Evolutionary conservation across 2,329 filamentous ascomycete species (phyloP).

Genomic region (Neonectria faginata): DNA sequence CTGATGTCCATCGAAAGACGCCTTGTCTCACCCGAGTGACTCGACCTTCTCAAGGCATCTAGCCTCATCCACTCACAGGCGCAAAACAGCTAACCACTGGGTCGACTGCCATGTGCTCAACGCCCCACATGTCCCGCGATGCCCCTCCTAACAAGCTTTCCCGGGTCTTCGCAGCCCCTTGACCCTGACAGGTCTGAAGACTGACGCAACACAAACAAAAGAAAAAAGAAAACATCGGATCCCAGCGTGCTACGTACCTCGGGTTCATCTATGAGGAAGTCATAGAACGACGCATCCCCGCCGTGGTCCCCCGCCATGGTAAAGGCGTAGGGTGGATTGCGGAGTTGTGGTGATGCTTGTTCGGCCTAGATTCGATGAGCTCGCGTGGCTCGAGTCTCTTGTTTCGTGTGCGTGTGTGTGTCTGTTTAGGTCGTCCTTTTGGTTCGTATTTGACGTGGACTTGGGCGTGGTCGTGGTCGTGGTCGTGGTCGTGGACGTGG

Average conservation of each 20-base stretch:
- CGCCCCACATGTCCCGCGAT: conserved; percentile 18
- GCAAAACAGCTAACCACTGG: conserved; percentile 22
- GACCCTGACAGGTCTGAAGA: conserved; percentile 12
- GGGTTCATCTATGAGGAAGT: conserved; percentile 46
- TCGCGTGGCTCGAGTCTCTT: conserved; percentile 13
- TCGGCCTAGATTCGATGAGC: conserved; percentile 3
- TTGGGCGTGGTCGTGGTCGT: neutral
- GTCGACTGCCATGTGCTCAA: conserved; percentile 23
- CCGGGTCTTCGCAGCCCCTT: neutral
- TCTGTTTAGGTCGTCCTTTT: conserved; percentile 11
- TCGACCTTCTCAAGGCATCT: neutral
- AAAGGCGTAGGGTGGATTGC: conserved; percentile 6
- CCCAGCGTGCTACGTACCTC: conserved; percentile 39
- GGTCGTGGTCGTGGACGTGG: conserved; percentile 8
- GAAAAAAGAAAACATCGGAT: conserved; percentile 5
- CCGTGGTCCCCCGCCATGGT: conserved; percentile 42
- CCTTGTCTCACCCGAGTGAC: conserved; percentile 36
- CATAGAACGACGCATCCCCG: conserved; percentile 46
- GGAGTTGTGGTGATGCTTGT: conserved; percentile 17
- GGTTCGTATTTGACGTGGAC: neutral
- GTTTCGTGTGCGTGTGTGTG: conserved; percentile 12
- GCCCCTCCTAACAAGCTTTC: conserved; percentile 20
- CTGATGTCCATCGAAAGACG: conserved; percentile 38
- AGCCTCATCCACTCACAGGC: conserved; percentile 7
- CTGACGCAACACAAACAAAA: conserved; percentile 26